Evolutionary conservation across 108 stramenopile genomes (phyloP), one percentile per base, ranked within the genome.

Genomic region (Bacterosira constricta): DNA sequence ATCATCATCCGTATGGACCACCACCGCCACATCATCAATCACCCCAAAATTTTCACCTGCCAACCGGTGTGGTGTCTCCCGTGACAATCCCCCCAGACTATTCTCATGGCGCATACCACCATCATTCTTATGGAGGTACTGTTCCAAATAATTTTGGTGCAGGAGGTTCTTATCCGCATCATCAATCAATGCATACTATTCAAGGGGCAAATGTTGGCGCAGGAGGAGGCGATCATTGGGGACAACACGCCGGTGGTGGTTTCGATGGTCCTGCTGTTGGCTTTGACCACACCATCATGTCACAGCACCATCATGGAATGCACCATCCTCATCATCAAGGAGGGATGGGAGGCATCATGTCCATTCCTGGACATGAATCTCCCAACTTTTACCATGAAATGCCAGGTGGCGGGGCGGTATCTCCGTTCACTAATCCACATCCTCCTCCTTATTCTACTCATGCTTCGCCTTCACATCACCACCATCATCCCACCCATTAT

Each of bases 341-440:
- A n/a, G 52, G 50, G 35, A 63, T 52, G 61, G 71, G 61, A 6
- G n/a, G n/a, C n/a, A 64, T 64, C 20, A 53, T 66, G 4, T 50
- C 65, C 4, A 26, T 68, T 27, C 31, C 58, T 23, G 74, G 65
- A 27, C 63, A 73, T 21, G 26, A 36, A 17, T 72, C 71, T 15
- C 73, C 73, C 6, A 67, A 79, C n/a, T 60, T 58, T 18, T 67
- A 44, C 23, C 73, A 66, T 34, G 53, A 56, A 35, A 63, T 80
- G 25, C 36, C 36, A 7, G 59, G 73, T n/a, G n/a, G n/a, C n/a
- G n/a, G n/a, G 1, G 37, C 29, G n/a, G 38, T 62, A 13, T 74
- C 74, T 35, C 73, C 79, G 39, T 68, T 62, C 47, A 68, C 49
- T 58, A 46, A 59, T 15, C 57, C 68, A 31, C 42, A 27, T 10